These are phyloP conservation scores for Gynostemma pentaphyllum DNA, from an alignment of 306 rosid species.

Conservation along the genomic window DNA sequence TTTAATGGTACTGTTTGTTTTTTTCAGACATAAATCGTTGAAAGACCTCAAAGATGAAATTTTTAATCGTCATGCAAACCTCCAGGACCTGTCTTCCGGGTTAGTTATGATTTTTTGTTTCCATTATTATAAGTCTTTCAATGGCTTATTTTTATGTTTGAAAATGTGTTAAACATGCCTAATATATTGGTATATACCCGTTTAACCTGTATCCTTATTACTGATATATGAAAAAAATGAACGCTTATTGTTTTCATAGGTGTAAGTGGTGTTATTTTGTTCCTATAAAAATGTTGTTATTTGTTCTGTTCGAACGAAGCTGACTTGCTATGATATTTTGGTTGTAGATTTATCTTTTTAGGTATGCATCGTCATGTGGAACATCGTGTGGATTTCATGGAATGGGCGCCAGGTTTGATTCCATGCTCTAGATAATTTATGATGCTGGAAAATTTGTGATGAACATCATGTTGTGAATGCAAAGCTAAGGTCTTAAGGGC, in stretches of 20 bases:
- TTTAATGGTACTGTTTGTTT: background rate
- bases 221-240: background rate
- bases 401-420: conserved; percentile 97
- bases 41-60: conserved; percentile 80
- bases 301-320: background rate
- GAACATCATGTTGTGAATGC: background rate
- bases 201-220: background rate
- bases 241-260: background rate
- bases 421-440: background rate
- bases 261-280: background rate
- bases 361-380: conserved; percentile 97
- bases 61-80: conserved; percentile 51
- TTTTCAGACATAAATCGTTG: conserved; percentile 55
- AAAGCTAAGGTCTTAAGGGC: no score
- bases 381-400: conserved; percentile 89
- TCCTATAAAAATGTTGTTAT: background rate
- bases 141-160: background rate
- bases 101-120: conserved; percentile 33
- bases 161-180: no score
- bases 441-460: background rate
- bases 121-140: background rate
- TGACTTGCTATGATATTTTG: conserved; percentile 13
- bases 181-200: background rate
- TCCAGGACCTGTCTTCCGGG: conserved; percentile 82
- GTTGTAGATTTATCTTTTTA: conserved; percentile 61